Conservation (phyloP, 177 flowering plant species). For the Vitis hybrid region DNA sequence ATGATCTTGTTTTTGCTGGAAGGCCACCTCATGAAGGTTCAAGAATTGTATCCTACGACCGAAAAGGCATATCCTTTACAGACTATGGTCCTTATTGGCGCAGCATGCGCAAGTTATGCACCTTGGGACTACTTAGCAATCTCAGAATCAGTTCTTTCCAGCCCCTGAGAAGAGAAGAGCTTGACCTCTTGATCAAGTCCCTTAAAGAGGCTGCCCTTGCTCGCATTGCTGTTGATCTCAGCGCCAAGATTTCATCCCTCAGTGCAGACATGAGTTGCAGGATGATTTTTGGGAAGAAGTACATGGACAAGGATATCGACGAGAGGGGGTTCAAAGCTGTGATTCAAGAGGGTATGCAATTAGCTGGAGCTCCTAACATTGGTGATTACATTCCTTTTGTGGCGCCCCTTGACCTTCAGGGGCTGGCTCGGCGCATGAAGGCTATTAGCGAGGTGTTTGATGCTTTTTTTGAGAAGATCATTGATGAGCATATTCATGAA, state of each 20-base stretch:
- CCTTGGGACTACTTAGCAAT: constrained; percentile 32
- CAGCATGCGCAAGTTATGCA: constrained; percentile 37
- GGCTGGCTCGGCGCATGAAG: constrained; percentile 22
- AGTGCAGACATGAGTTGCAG: constrained; percentile 23
- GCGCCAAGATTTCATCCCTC: constrained; percentile 17
- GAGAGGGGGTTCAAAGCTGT: constrained; percentile 30
- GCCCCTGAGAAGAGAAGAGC: constrained; percentile 39
- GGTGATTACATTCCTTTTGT: constrained; percentile 28
- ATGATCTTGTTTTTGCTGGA: constrained; percentile 44
- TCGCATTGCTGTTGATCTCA: constrained; percentile 20
- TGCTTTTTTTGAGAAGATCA: constrained; percentile 23
- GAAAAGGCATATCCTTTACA: constrained; percentile 19
- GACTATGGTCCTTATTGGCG: constrained; percentile 52
- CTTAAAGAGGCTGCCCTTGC: constrained; percentile 18
- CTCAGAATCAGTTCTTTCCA: constrained; percentile 35
- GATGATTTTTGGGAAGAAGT: constrained; percentile 40
- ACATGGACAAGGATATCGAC: constrained; percentile 17
- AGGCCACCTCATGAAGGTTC: constrained; percentile 30
- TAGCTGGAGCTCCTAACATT: constrained; percentile 22
- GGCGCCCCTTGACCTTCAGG: constrained; percentile 27
- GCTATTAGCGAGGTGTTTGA: constrained; percentile 22
- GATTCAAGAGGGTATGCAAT: constrained; percentile 23
- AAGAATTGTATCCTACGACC: constrained; percentile 16
- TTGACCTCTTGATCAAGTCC: constrained; percentile 20
- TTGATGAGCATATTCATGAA: constrained; percentile 24